Conservation (phyloP, 2,329 filamentous ascomycete genomes). For the Aciculosporium take region DNA sequence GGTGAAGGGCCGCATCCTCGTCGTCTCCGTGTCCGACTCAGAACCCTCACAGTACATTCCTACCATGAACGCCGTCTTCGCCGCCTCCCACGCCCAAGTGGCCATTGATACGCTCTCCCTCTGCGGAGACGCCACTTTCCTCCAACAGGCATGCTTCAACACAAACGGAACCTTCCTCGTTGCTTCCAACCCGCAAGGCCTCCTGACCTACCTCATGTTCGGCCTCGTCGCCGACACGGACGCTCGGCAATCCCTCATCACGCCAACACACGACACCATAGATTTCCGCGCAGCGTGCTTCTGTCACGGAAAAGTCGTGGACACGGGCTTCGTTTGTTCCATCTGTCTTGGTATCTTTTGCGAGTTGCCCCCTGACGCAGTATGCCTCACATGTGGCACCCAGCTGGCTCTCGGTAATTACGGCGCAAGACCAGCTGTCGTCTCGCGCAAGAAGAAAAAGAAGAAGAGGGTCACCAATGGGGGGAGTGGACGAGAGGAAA, state of each 20-base stretch:
- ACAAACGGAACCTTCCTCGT: conserved; percentile 43
- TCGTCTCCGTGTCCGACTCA: conserved; percentile 74
- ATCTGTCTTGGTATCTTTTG: conserved; percentile 95
- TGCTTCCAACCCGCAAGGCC: conserved; percentile 46
- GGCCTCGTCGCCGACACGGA: conserved; percentile 60
- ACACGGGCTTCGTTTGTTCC: conserved; percentile 88
- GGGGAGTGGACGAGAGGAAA: conserved; percentile 38
- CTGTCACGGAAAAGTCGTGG: conserved; percentile 81
- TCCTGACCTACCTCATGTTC: conserved; percentile 91
- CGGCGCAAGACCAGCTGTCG: conserved; percentile 61
- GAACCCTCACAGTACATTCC: conserved; percentile 90
- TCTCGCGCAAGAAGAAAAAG: conserved; percentile 59
- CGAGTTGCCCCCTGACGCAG: conserved; percentile 42
- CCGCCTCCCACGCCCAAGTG: conserved; percentile 73
- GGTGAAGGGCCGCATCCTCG: conserved; percentile 54
- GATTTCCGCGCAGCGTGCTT: conserved; percentile 98
- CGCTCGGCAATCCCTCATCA: conserved; percentile 48
- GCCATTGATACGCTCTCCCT: conserved; percentile 87
- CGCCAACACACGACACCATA: conserved; percentile 71
- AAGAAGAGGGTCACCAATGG: conserved; percentile 49
- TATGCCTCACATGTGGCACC: conserved; percentile 75
- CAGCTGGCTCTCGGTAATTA: conserved; percentile 63
- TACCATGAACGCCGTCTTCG: conserved; percentile 97
- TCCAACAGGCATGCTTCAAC: conserved; percentile 72
- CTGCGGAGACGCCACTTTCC: conserved; percentile 72